Evolutionary conservation across 495 filamentous ascomycete species (phyloP).

Genomic region (Opeltia flavorubescens): DNA sequence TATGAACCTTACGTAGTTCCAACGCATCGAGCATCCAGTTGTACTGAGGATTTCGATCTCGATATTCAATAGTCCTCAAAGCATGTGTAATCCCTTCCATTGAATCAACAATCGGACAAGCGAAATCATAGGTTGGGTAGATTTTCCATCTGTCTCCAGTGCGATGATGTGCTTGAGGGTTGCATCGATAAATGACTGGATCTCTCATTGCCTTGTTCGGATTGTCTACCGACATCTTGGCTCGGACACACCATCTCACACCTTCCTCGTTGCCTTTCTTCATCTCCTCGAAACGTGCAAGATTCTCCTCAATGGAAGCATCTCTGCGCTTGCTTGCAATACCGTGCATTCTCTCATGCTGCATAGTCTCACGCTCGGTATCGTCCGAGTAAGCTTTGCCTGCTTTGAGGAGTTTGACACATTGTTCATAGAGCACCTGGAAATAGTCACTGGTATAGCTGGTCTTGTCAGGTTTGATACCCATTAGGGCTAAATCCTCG

Average conservation of each 20-base stretch:
- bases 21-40: constrained; percentile 87
- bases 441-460: constrained; percentile 87
- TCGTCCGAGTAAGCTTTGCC: constrained; percentile 86
- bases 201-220: constrained; percentile 52
- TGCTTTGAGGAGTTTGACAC: constrained; percentile 62
- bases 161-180: constrained; percentile 67
- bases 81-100: constrained; percentile 91
- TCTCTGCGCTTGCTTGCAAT: constrained; percentile 64
- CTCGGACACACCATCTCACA: constrained; percentile 68
- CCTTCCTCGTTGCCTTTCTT: constrained; percentile 66
- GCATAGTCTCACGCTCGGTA: constrained; percentile 77
- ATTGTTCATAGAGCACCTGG: constrained; percentile 68
- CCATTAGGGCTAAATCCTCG: constrained; percentile 73
- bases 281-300: constrained; percentile 78
- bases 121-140: constrained; percentile 93
- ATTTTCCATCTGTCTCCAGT: constrained; percentile 85
- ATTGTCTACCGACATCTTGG: constrained; percentile 58
- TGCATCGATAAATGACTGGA: constrained; percentile 88
- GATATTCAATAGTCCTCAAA: constrained; percentile 90
- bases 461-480: constrained; percentile 64
- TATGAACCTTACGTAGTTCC: constrained; percentile 72
- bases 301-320: constrained; percentile 62
- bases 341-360: constrained; percentile 60
- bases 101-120: constrained; percentile 80
- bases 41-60: constrained; percentile 94